Base-by-base conservation (phyloP, 345 rosid species). In the Syzygium oleosum region DNA sequence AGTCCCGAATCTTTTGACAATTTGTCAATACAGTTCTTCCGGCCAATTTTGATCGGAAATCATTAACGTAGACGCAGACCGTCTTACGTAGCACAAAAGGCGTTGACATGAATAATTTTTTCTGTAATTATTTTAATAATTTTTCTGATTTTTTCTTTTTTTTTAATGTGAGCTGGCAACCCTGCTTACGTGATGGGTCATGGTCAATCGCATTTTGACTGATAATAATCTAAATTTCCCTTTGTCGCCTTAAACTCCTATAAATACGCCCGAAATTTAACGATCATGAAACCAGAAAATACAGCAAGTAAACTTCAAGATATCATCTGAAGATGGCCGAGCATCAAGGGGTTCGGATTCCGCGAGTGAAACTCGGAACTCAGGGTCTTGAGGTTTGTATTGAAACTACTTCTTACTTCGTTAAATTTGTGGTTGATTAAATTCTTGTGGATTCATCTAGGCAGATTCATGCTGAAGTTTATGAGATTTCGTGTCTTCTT, bases 361-460 rank as follows among this genome's bases (percentile, higher is more conserved):
- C 89, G 23, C 84, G 85, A 55, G 65, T 89, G 87, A 90, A 58
- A 52, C 87, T 87, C 34, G 89, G 89, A 41, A 53, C 87, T 46
- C 89, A 88, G 59, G 87, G 89, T 16, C 22, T 43, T 65, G 78
- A 65, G 78, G 78, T 65, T 65, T n/a, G 21, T 63, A 16, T 46
- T 8, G 23, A 21, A 16, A 13, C 29, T 54, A 17, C n/a, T 29
- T 54, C 14, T 52, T 54, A 52, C 7, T 34, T 52, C 51, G 65
- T 51, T 23, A 23, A 56, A 43, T 43, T 43, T 43, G 46, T 43
- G 46, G 46, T 27, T 59, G 68, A 12, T 59, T 5, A 59, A 27
- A 56, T 84, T 31, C 85, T 54, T 58, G 21, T 7, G n/a, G 68
- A 83, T 52, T 31, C 51, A 59, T 46, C 43, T 9, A 5, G 12